Percentiles rank a stretch among this genome's conserved stretches.
These are phyloP conservation scores for Oryza glumipatula DNA, from an alignment of 176 grass and related monocot species.

Conservation along the genomic window DNA sequence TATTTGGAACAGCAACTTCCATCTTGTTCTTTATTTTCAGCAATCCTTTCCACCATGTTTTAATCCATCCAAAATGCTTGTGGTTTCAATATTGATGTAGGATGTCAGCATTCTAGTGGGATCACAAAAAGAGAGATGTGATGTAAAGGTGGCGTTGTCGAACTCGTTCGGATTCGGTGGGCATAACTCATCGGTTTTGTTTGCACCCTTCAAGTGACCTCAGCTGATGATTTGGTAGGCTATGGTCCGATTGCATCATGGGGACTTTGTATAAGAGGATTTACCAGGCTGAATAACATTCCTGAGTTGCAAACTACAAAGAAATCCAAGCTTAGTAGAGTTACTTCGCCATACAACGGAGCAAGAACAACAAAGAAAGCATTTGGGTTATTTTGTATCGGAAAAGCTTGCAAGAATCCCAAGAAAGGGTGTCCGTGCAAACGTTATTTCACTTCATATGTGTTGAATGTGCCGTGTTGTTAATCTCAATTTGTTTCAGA, in stretches of 20 bases:
- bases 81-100: conserved; percentile 52
- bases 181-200: conserved; percentile 95
- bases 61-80: conserved; percentile 7
- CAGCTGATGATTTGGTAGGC: conserved; percentile 28
- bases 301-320: conserved; percentile 38
- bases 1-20: not conserved
- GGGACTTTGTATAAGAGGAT: conserved; percentile 15
- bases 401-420: conserved; percentile 26
- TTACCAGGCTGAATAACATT: conserved; percentile 28
- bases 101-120: conserved; percentile 79
- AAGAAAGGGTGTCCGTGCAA: conserved; percentile 10
- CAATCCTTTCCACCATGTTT: conserved; percentile 2
- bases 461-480: not conserved
- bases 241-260: conserved; percentile 24
- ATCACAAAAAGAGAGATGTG: conserved; percentile 82
- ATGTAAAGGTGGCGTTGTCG: conserved; percentile 86
- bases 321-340: conserved; percentile 47
- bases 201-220: conserved; percentile 74
- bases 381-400: conserved; percentile 37
- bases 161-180: conserved; percentile 98
- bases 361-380: conserved; percentile 33
- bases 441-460: conserved; percentile 28
- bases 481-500: conserved; percentile 25
- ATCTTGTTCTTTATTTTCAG: not conserved
- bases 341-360: conserved; percentile 42